phyloP scores from a whole-genome alignment of 2,329 filamentous ascomycete species.

The Aspergillus niger region DNA sequence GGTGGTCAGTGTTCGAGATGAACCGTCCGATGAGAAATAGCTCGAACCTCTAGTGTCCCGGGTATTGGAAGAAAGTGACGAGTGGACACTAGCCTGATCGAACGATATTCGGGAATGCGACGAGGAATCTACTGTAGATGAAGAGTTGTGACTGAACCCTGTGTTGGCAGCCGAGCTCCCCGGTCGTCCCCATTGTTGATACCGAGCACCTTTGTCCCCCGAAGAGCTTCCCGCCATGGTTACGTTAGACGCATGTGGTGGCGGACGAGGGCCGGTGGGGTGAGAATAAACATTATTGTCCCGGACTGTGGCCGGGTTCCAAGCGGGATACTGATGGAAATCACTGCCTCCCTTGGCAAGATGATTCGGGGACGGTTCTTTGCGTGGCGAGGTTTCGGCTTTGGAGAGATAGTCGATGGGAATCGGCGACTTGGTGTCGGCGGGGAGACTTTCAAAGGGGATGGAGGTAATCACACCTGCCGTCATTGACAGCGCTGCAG shows the following conservation, averaged over 20 bases:
- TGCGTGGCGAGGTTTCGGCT: conserved; percentile 61
- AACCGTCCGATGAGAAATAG: conserved; percentile 58
- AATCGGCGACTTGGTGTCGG: conserved; percentile 69
- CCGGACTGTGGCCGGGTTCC: conserved; percentile 58
- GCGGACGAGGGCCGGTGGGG: conserved; percentile 63
- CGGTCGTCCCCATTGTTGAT: conserved; percentile 73
- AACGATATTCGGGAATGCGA: conserved; percentile 59
- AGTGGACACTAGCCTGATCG: conserved; percentile 67
- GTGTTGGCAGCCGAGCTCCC: conserved; percentile 59
- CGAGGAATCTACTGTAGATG: conserved; percentile 56
- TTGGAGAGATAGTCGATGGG: conserved; percentile 72
- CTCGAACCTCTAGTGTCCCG: conserved; percentile 59
- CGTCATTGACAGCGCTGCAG: conserved; percentile 67
- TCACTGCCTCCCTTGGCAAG: conserved; percentile 75
- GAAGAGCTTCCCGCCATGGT: conserved; percentile 73
- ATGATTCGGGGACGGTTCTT: conserved; percentile 79
- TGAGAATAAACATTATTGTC: conserved; percentile 57
- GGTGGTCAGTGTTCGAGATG: conserved; percentile 46
- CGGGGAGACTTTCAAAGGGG: conserved; percentile 72
- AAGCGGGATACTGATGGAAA: conserved; percentile 85
- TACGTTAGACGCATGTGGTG: conserved; percentile 54
- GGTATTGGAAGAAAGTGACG: conserved; percentile 60
- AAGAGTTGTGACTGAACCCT: conserved; percentile 60
- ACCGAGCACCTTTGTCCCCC: conserved; percentile 68
- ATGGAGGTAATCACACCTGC: conserved; percentile 85